Conservation (phyloP, 164 flowering plant genomes). For the Platanus orientalis region DNA sequence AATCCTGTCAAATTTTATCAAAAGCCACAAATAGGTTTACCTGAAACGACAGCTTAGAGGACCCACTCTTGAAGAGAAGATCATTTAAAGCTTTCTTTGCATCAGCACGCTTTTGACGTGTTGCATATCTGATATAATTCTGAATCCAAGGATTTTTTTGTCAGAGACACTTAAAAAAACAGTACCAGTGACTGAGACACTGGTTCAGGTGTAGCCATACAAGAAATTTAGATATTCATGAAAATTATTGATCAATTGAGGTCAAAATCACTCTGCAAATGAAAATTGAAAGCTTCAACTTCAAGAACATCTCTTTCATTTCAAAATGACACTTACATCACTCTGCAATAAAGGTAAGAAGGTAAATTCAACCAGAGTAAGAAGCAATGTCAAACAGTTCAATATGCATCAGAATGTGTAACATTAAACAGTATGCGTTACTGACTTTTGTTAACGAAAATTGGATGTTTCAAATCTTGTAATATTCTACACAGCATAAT, state of each 20-base stretch:
- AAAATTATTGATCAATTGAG: background rate
- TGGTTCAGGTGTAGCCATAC: background rate
- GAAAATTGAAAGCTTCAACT: background rate
- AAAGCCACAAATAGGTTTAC: conserved; percentile 14
- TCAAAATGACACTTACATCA: background rate
- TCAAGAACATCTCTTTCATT: background rate
- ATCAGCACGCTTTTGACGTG: conserved; percentile 76
- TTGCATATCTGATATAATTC: conserved; percentile 41
- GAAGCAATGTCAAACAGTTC: background rate
- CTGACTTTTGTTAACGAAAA: no score
- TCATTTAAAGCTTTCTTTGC: conserved; percentile 64
- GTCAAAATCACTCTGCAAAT: background rate
- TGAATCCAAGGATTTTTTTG: conserved; percentile 22
- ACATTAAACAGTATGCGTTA: no score
- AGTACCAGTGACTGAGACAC: background rate
- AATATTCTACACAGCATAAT: no score
- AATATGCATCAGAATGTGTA: background rate
- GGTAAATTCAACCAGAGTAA: background rate
- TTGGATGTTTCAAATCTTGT: no score
- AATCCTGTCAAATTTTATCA: background rate
- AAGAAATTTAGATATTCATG: background rate
- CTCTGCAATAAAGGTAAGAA: background rate
- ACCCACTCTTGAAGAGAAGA: conserved; percentile 44
- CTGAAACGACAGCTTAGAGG: conserved; percentile 32
- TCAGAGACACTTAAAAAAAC: conserved; percentile 4